A percentile compares a stretch with the other conserved stretches of the same genome.
phyloP scores from a whole-genome alignment of 306 rosid species.

The Ziziphus jujuba region DNA sequence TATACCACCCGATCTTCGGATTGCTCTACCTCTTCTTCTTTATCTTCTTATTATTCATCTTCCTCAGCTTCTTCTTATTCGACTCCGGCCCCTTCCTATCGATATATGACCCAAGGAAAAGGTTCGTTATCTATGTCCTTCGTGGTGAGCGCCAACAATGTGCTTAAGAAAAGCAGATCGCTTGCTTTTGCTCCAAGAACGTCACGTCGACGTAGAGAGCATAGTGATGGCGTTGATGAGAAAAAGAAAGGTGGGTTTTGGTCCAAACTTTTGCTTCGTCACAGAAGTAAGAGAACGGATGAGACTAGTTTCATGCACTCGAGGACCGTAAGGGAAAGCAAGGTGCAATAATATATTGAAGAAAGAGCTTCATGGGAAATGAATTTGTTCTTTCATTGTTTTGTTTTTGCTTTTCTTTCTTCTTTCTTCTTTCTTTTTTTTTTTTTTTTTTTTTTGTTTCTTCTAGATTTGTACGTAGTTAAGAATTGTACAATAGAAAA shows the following conservation, averaged over 20 bases:
- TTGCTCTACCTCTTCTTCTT: slow-evolving; percentile 43
- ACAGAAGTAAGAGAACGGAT: slow-evolving; percentile 35
- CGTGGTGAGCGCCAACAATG: slow-evolving; percentile 28
- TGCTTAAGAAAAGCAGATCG: slow-evolving; percentile 54
- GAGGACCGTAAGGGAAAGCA: slow-evolving; percentile 34
- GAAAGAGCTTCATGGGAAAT: neutral
- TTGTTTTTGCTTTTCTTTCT: neutral
- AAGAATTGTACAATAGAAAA: no score
- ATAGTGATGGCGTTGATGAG: neutral
- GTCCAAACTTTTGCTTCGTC: slow-evolving; percentile 53
- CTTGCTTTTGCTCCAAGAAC: slow-evolving; percentile 40
- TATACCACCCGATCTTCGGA: slow-evolving; percentile 4
- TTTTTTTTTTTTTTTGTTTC: no score
- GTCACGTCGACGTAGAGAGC: neutral
- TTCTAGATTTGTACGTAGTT: no score
- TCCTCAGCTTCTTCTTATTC: slow-evolving; percentile 48
- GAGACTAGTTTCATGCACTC: slow-evolving; percentile 29
- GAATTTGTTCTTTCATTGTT: slow-evolving; percentile 5
- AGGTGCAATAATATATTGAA: neutral
- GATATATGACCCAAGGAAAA: slow-evolving; percentile 16
- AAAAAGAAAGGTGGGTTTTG: slow-evolving; percentile 58
- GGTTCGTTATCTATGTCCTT: slow-evolving; percentile 12
- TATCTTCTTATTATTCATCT: slow-evolving; percentile 54
- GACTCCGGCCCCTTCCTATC: slow-evolving; percentile 39
- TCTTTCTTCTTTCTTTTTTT: no score